Conservation (phyloP, 2,329 filamentous ascomycete genomes). For the Lasiodiplodia theobromae region DNA sequence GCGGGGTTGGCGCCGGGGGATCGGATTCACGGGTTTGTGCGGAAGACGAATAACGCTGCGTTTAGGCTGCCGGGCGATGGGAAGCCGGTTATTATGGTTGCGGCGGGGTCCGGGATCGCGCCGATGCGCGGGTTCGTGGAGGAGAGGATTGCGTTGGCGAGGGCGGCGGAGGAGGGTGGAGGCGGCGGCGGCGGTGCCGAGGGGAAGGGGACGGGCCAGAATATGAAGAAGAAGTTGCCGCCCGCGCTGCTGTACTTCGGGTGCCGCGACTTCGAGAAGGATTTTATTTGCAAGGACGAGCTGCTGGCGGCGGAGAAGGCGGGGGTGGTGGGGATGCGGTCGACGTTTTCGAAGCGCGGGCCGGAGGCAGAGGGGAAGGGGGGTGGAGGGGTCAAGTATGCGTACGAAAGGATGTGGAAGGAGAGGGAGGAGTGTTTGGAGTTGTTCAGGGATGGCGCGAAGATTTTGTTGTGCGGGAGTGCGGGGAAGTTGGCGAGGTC, state of each 20-base stretch:
- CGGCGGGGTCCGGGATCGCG: constrained; percentile 41
- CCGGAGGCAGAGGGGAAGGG: constrained; percentile 47
- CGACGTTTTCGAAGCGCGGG: constrained; percentile 57
- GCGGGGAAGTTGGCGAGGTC: constrained; percentile 51
- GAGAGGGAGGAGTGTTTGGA: constrained; percentile 52
- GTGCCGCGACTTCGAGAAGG: constrained; percentile 61
- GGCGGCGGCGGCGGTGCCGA: too few species aligned
- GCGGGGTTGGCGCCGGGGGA: constrained; percentile 41
- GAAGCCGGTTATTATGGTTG: constrained; percentile 57
- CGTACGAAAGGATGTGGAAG: constrained; percentile 57
- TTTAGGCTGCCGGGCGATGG: constrained; percentile 49
- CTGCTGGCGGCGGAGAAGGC: constrained; percentile 51
- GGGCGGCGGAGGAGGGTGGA: background rate
- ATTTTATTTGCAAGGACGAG: constrained; percentile 67
- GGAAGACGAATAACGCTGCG: constrained; percentile 38
- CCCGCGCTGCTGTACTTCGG: constrained; percentile 69
- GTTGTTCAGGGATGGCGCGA: constrained; percentile 55
- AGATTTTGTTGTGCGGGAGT: constrained; percentile 70
- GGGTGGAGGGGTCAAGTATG: constrained; percentile 45
- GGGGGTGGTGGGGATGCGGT: background rate
- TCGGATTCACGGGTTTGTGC: constrained; percentile 43
- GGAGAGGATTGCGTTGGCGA: constrained; percentile 36
- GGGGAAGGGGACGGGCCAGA: too few species aligned
- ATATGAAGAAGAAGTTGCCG: constrained; percentile 53
- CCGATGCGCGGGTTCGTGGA: constrained; percentile 44